Conservation (phyloP, 805 yeast species). For the Wickerhamia fluorescens region DNA sequence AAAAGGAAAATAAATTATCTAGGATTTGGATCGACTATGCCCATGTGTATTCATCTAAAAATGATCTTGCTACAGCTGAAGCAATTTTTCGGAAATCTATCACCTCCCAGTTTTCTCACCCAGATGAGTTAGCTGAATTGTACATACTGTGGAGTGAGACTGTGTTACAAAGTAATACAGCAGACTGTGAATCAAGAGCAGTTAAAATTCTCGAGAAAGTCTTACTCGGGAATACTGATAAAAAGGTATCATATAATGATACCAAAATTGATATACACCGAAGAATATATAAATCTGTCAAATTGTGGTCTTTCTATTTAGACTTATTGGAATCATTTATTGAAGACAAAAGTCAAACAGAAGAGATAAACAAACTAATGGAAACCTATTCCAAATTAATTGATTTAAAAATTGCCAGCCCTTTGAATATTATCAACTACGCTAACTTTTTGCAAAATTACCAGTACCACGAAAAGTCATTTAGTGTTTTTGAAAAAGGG, state of each 20-base stretch:
- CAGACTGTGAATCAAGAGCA: conserved; percentile 36
- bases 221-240: conserved; percentile 1
- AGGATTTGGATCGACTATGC: conserved; percentile 71
- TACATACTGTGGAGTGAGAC: conserved; percentile 75
- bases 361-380: conserved; percentile 10
- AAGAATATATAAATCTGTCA: conserved; percentile 51
- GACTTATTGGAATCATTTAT: conserved; percentile 59
- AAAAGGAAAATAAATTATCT: conserved; percentile 33
- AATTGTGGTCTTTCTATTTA: conserved; percentile 67
- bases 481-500: conserved; percentile 63
- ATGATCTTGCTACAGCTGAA: conserved; percentile 54
- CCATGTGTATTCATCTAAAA: conserved; percentile 46
- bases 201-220: conserved; percentile 27
- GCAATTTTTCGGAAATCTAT: conserved; percentile 56
- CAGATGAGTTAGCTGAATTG: conserved; percentile 59
- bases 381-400: conserved; percentile 24
- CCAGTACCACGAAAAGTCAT: conserved; percentile 41
- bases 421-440: conserved; percentile 57
- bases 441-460: conserved; percentile 52
- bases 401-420: conserved; percentile 57
- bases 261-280: conserved; percentile 1
- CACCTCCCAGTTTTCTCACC: conserved; percentile 58
- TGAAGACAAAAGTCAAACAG: conserved; percentile 17
- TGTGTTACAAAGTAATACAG: conserved; percentile 38
- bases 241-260: conserved; percentile 1